These are phyloP conservation scores for Podila verticillata DNA, from an alignment of 192 early-diverging fungal genomes.

Conservation along the genomic window DNA sequence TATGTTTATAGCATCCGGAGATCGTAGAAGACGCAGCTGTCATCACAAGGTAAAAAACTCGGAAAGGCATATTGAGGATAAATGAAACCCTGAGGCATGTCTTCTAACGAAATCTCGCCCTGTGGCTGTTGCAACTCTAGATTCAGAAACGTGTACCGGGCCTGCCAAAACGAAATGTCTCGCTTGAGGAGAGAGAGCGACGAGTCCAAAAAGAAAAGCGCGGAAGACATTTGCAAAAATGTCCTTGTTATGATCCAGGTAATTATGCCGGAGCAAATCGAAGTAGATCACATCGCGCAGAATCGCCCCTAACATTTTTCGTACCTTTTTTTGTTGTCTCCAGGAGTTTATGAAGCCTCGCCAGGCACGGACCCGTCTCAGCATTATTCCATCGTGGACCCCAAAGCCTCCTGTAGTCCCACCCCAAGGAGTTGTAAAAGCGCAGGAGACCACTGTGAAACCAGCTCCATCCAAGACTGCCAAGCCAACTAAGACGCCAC, in stretches of 20 bases:
- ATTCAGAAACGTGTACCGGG: slow-evolving; percentile 27
- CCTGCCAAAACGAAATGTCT: slow-evolving; percentile 22
- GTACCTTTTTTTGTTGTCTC: background rate
- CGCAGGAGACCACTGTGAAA: background rate
- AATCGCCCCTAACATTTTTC: too few relatives aligned
- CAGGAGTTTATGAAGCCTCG: slow-evolving; percentile 44
- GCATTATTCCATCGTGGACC: slow-evolving; percentile 31
- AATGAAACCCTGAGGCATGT: slow-evolving; percentile 14
- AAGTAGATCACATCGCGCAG: background rate
- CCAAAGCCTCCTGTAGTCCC: slow-evolving; percentile 7
- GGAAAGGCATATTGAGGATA: background rate
- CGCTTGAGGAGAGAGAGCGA: slow-evolving; percentile 1
- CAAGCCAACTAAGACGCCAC: background rate
- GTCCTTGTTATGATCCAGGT: background rate
- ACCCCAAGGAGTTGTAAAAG: background rate
- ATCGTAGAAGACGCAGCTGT: background rate
- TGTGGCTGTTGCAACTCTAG: slow-evolving; percentile 5
- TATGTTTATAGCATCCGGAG: background rate
- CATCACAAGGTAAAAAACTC: background rate
- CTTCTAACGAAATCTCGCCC: background rate
- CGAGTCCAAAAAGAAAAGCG: slow-evolving; percentile 1
- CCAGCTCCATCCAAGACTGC: background rate
- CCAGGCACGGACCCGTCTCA: slow-evolving; percentile 5
- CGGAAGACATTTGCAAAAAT: background rate
- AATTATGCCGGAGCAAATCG: background rate